A percentile compares a stretch with the other conserved stretches of the same genome.
Evolutionary conservation across 1,139 yeast species (phyloP).

Genomic region (Blastobotrys aristatus): DNA sequence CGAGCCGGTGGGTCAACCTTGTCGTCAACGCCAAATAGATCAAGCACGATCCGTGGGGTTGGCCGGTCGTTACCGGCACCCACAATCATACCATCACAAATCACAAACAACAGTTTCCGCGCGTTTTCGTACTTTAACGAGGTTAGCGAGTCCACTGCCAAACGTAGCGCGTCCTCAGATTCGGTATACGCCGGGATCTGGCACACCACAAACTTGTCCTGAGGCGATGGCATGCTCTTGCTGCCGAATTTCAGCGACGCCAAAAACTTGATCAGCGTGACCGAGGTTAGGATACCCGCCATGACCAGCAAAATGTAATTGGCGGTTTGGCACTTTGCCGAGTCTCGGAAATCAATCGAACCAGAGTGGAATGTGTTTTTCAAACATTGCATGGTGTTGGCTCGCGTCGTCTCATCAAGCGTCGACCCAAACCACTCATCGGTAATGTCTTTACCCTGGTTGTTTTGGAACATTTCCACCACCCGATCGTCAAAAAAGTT

Average conservation of each 20-base stretch:
- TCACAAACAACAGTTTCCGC: slow-evolving; percentile 36
- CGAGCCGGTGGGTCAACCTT: slow-evolving; percentile 36
- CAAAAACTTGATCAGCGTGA: slow-evolving; percentile 37
- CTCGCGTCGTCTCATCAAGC: slow-evolving; percentile 26
- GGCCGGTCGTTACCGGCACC: slow-evolving; percentile 41
- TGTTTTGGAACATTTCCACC: slow-evolving; percentile 29
- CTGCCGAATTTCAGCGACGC: slow-evolving; percentile 38
- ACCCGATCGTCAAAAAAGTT: slow-evolving; percentile 35
- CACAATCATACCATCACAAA: slow-evolving; percentile 41
- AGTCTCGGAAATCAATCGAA: slow-evolving; percentile 35
- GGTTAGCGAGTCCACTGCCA: slow-evolving; percentile 40
- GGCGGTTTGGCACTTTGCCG: slow-evolving; percentile 39
- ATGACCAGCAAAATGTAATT: slow-evolving; percentile 36
- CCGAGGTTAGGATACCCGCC: slow-evolving; percentile 36
- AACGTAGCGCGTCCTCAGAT: slow-evolving; percentile 38
- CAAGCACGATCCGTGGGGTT: slow-evolving; percentile 39
- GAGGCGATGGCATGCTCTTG: slow-evolving; percentile 34
- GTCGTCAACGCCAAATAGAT: slow-evolving; percentile 38
- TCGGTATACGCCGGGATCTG: slow-evolving; percentile 42
- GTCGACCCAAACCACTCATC: slow-evolving; percentile 23
- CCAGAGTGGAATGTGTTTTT: slow-evolving; percentile 36
- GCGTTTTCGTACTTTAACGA: slow-evolving; percentile 37
- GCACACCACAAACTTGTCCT: slow-evolving; percentile 39
- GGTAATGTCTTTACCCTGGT: slow-evolving; percentile 36
- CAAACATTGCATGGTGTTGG: slow-evolving; percentile 34